Conservation (phyloP, 768 basidiomycete genomes). For the Coprinopsis cinerea region DNA sequence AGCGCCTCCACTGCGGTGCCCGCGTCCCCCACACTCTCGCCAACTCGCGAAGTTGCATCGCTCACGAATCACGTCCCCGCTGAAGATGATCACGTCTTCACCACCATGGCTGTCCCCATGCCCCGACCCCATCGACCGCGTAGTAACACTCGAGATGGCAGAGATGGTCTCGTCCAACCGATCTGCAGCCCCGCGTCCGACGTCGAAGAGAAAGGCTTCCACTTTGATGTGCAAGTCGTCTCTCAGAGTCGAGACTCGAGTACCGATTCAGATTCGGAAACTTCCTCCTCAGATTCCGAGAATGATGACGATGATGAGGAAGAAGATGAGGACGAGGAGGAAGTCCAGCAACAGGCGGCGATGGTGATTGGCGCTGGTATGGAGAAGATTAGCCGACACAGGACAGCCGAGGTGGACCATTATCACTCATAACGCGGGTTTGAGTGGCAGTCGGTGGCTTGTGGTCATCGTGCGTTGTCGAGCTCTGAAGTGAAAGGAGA, state of each 20-base stretch:
- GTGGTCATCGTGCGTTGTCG: not conserved
- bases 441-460: not conserved
- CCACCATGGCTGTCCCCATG: slow-evolving; percentile 32
- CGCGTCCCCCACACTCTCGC: slow-evolving; percentile 5
- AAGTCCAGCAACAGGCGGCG: slow-evolving; percentile 24
- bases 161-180: not conserved
- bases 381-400: slow-evolving; percentile 45
- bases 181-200: not conserved
- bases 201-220: not conserved
- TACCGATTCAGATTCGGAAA: slow-evolving; percentile 3
- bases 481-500: not conserved
- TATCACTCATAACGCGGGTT: not conserved
- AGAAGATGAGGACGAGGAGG: slow-evolving; percentile 23
- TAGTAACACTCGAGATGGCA: slow-evolving; percentile 3
- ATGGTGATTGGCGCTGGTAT: slow-evolving; percentile 40
- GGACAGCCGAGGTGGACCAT: slow-evolving; percentile 3
- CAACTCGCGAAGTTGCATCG: not conserved
- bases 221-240: not conserved
- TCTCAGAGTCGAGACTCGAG: not conserved
- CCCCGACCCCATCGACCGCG: slow-evolving; percentile 11
- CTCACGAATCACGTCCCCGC: slow-evolving; percentile 1
- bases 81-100: slow-evolving; percentile 25
- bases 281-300: slow-evolving; percentile 16
- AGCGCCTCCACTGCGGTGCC: slow-evolving; percentile 4
- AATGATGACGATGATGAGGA: slow-evolving; percentile 23